Base-by-base conservation (phyloP, 2,329 filamentous ascomycete genomes). In the Colletotrichum musicola region DNA sequence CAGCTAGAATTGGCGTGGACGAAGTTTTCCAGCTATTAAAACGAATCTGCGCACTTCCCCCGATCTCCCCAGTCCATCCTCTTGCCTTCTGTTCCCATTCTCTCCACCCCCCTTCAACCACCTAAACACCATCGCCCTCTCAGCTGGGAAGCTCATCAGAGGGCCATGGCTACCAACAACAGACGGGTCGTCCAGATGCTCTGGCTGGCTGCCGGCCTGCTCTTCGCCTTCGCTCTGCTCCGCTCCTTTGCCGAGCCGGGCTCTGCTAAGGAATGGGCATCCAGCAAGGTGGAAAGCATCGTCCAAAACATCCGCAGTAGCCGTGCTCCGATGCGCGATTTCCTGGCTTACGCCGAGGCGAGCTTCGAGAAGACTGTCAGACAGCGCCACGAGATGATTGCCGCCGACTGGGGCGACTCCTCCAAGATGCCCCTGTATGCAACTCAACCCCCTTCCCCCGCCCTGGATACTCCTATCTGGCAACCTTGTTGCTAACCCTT, bases 331-430 rank as follows among this genome's bases (percentile, higher is more conserved):
- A 64, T 73, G 58, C 55, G 50, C 40, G 71, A 74, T 35, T 69
- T 71, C 71, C 69, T 74, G 71, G 42, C 44, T 1, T 61, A 38
- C 42, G 67, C 72, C 40, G 73, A 74, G 59, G 69, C 71, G 22
- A 72, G 70, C 16, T 77, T 75, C 75, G 68, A 54, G 49, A 77
- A 77, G 68, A 76, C 74, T 1, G 75, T 77, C n/a, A 64, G 62
- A 49, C 73, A 76, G 62, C 71, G 76, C 35, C 75, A 77, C 66
- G 74, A 73, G n/a, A 70, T 75, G 51, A 73, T 73, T 25, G 56
- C 62, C 16, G 64, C 67, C 42, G 72, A 73, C 64, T 74, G 67
- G 54, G 73, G 73, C 42, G 67, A 74, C 51, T 71, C 70, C 5
- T 73, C 73, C 35, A 46, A 66, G 61, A 72, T 77, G 69, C 74